Evolutionary conservation across 164 flowering plant species (phyloP), one percentile per base, ranked within the genome.

Genomic region (Kalanchoe fedtschenkoi): DNA sequence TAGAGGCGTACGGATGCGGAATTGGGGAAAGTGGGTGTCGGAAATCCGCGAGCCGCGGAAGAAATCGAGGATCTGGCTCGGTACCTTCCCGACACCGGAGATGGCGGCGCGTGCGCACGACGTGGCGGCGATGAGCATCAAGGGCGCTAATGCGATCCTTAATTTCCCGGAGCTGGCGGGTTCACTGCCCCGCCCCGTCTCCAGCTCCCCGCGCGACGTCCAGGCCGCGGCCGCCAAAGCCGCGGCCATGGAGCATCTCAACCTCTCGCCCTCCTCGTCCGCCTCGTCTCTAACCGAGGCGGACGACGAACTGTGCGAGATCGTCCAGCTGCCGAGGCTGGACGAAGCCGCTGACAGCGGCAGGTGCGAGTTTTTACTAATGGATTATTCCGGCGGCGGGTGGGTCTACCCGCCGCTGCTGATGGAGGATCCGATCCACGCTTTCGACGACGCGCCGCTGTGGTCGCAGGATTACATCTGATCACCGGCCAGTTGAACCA

Each of bases 81-180:
- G 56, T 1, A 51, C 56, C 24, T 51, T 51, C 28, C 56, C 56
- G 11, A 51, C 56, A 2, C 56, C 56, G 3, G 56, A 51, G 26
- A 51, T 51, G 56, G 56, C 56, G 6, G 56, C 56, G 56, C 56
- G 56, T 51, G 56, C 56, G 13, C 56, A 51, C 13, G 56, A 51
- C 56, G 56, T 26, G 32, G 56, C 56, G 8, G 56, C 56, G 6
- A 51, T 51, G 32, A 26, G 33, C 17, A 51, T 51, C 32, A 51
- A 51, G 26, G 56, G 56, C 9, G 17, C 32, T 29, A 51, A 51
- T 51, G 56, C 56, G 5, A 51, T 51, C 11, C 56, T 51, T 16
- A 51, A 51, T 51, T 51, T 51, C 56, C 56, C 56, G 4, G 32
- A 51, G 26, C 33, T 51, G 13, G 56, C 56, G 1, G 13, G 17